These are phyloP conservation scores for Russula virescens DNA, from an alignment of 768 basidiomycete species.

Conservation along the genomic window DNA sequence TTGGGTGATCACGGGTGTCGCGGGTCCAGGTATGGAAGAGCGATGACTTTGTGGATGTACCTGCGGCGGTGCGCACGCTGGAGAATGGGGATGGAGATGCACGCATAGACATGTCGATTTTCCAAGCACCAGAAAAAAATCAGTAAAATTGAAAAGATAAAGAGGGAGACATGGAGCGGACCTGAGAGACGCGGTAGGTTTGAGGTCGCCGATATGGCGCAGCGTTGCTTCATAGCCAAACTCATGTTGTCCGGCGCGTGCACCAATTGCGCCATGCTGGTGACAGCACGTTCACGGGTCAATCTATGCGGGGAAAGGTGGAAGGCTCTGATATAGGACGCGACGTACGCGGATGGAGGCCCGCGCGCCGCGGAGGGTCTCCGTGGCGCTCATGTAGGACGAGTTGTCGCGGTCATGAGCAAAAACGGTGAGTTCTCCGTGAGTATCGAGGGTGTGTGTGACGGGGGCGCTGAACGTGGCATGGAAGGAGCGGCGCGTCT, in stretches of 20 bases:
- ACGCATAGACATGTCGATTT: neutral
- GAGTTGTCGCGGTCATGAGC: conserved; percentile 77
- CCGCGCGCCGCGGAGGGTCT: conserved; percentile 58
- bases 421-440: conserved; percentile 66
- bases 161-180: conserved; percentile 30
- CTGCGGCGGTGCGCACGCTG: conserved; percentile 82
- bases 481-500: conserved; percentile 78
- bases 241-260: conserved; percentile 54
- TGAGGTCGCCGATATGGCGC: conserved; percentile 66
- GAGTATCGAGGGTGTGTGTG: conserved; percentile 53
- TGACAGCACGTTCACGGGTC: conserved; percentile 4
- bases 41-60: conserved; percentile 75
- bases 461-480: conserved; percentile 61
- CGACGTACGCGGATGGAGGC: conserved; percentile 71
- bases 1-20: conserved; percentile 71
- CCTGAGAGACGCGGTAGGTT: conserved; percentile 79
- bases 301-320: neutral
- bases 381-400: conserved; percentile 63
- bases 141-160: neutral
- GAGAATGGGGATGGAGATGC: neutral
- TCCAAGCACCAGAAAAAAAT: neutral
- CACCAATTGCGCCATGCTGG: conserved; percentile 11
- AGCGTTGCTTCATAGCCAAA: conserved; percentile 78
- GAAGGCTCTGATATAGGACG: conserved; percentile 22
- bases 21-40: conserved; percentile 69